These are phyloP conservation scores for Paraglomus brasilianum DNA, from an alignment of 192 early-diverging fungal genomes.

Conservation along the genomic window DNA sequence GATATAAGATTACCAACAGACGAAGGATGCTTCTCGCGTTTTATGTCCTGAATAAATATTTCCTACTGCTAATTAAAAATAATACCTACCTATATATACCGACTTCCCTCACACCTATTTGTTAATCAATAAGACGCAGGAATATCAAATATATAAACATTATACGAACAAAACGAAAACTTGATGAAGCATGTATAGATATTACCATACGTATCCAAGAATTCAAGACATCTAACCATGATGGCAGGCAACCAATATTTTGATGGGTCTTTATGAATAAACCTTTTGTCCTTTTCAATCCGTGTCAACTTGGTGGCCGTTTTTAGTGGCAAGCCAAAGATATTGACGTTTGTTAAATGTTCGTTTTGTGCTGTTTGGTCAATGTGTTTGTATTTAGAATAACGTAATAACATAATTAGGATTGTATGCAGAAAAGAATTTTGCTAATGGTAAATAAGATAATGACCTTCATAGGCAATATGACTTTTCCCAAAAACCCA, in stretches of 20 bases:
- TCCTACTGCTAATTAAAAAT: neutral
- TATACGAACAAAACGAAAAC: neutral
- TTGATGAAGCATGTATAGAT: neutral
- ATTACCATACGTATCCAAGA: slow-evolving; percentile 26
- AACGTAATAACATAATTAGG: no score
- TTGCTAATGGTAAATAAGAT: no score
- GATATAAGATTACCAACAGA: neutral
- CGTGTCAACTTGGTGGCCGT: slow-evolving; percentile 19
- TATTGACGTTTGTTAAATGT: slow-evolving; percentile 1
- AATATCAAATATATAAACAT: neutral
- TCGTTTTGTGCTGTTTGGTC: no score
- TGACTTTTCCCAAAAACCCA: no score
- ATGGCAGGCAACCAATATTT: slow-evolving; percentile 25
- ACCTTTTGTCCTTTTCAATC: slow-evolving; percentile 22
- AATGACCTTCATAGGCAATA: no score
- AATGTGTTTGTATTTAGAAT: no score
- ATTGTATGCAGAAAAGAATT: no score
- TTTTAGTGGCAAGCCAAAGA: slow-evolving; percentile 11
- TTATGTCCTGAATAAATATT: no score
- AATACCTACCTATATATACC: slow-evolving; percentile 22
- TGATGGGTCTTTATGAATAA: slow-evolving; percentile 16
- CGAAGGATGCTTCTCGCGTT: no score
- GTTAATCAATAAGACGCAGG: neutral
- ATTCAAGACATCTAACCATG: slow-evolving; percentile 25
- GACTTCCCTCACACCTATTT: slow-evolving; percentile 17